Percentiles rank a stretch among this genome's conserved stretches.
Conservation (phyloP, 148 eudicot genomes). For the Spergularia bocconei region DNA sequence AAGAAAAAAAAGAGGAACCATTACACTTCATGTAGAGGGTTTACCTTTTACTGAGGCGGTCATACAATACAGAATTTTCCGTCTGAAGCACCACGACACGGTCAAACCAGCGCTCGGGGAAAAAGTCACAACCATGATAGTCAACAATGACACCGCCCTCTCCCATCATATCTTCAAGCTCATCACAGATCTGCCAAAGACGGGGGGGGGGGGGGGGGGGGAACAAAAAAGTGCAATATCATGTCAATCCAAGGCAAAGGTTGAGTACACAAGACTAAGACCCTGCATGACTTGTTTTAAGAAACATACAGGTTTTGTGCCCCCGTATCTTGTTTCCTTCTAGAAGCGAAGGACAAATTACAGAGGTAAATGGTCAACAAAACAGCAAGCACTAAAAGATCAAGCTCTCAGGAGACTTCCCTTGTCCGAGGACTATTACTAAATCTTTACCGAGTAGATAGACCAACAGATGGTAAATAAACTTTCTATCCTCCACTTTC, state of each 20-base stretch:
- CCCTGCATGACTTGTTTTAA: neutral
- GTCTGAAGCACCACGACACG: constrained; percentile 87
- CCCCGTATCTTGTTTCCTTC: too few relatives aligned
- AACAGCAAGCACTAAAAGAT: neutral
- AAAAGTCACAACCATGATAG: constrained; percentile 94
- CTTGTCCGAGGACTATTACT: neutral
- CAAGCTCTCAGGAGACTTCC: neutral
- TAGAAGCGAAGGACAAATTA: too few relatives aligned
- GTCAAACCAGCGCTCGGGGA: constrained; percentile 97
- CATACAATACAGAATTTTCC: constrained; percentile 78
- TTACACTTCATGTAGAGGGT: neutral
- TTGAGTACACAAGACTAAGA: neutral
- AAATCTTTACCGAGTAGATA: neutral
- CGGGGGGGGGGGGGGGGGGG: neutral
- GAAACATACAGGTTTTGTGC: too few relatives aligned
- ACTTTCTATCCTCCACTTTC: too few relatives aligned
- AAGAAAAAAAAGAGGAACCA: neutral
- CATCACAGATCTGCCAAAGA: constrained; percentile 78
- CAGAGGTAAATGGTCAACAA: neutral
- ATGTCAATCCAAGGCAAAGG: neutral
- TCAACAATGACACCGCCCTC: constrained; percentile 84
- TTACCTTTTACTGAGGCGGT: constrained; percentile 76
- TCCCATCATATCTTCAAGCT: constrained; percentile 90
- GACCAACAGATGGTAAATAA: neutral
- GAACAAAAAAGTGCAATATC: neutral